These are phyloP conservation scores for Sutorius australiensis DNA, from an alignment of 768 basidiomycete genomes.

Conservation along the genomic window DNA sequence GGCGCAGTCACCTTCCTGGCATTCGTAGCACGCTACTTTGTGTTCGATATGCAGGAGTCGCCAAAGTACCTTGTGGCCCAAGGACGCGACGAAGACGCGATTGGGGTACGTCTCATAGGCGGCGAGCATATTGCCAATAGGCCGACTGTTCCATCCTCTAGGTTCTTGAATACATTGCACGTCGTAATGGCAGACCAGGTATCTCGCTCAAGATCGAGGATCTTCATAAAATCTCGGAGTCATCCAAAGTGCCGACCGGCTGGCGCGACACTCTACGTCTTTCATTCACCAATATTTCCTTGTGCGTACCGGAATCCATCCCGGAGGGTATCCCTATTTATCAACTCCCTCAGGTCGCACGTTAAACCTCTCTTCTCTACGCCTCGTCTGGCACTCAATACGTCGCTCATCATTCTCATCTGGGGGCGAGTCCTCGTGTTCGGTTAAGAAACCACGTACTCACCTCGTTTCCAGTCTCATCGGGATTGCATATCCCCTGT, in stretches of 20 bases:
- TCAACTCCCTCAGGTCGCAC: slow-evolving; percentile 37
- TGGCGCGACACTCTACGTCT: slow-evolving; percentile 26
- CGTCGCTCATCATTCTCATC: slow-evolving; percentile 44
- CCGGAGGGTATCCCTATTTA: neutral
- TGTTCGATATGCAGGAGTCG: slow-evolving; percentile 59
- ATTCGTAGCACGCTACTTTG: slow-evolving; percentile 51
- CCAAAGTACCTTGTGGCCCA: slow-evolving; percentile 58
- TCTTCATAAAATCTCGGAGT: slow-evolving; percentile 31
- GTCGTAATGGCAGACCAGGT: slow-evolving; percentile 39
- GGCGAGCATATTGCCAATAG: neutral
- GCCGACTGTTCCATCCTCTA: slow-evolving; percentile 11
- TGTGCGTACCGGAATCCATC: slow-evolving; percentile 29
- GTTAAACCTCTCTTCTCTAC: slow-evolving; percentile 48
- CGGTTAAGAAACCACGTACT: neutral
- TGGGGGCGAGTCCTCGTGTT: slow-evolving; percentile 40
- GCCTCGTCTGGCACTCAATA: slow-evolving; percentile 42
- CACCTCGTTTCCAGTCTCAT: slow-evolving; percentile 33
- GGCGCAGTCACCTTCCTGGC: slow-evolving; percentile 48
- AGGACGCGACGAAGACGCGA: slow-evolving; percentile 54
- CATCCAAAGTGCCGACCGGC: slow-evolving; percentile 10
- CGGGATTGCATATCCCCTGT: slow-evolving; percentile 53
- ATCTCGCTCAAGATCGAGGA: slow-evolving; percentile 46
- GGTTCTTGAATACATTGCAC: slow-evolving; percentile 49
- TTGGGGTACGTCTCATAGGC: slow-evolving; percentile 32
- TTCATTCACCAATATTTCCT: slow-evolving; percentile 38